Evolutionary conservation across 176 grass and related monocot genomes (phyloP).

Genomic region (Avena atlantica): DNA sequence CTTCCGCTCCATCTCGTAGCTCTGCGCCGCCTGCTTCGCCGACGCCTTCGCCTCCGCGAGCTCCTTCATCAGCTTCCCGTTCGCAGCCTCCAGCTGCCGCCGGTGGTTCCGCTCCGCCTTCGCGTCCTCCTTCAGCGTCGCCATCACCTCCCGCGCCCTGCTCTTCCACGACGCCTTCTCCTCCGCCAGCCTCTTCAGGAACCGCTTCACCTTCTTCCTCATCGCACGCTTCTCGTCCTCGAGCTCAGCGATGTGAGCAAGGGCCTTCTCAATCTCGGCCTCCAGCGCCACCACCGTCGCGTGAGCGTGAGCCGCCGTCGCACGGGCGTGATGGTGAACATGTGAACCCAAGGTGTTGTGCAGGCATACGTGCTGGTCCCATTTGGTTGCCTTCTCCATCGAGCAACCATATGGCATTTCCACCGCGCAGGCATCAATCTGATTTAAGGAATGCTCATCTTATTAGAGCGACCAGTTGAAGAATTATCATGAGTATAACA

Average conservation of each 20-base stretch:
- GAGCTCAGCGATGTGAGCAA: background rate
- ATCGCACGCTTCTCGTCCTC: slow-evolving; percentile 29
- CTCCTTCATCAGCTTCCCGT: slow-evolving; percentile 40
- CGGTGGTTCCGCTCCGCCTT: slow-evolving; percentile 47
- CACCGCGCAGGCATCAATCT: slow-evolving; percentile 42
- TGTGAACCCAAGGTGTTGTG: background rate
- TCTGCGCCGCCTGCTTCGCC: slow-evolving; percentile 41
- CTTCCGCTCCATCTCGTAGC: slow-evolving; percentile 53
- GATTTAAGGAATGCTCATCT: background rate
- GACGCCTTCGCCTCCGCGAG: slow-evolving; percentile 17
- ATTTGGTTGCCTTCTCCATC: slow-evolving; percentile 69
- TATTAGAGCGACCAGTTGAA: background rate
- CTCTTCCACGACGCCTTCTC: slow-evolving; percentile 58
- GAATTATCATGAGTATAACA: background rate
- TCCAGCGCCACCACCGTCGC: background rate
- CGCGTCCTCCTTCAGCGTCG: background rate
- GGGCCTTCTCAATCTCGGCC: slow-evolving; percentile 43
- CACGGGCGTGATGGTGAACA: background rate
- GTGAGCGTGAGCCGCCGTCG: background rate
- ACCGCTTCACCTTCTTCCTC: slow-evolving; percentile 39
- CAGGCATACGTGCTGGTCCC: slow-evolving; percentile 31
- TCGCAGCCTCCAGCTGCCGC: slow-evolving; percentile 44
- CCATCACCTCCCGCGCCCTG: slow-evolving; percentile 19
- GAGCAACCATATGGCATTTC: slow-evolving; percentile 13
- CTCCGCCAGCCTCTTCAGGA: slow-evolving; percentile 39